Evolutionary conservation across 2,329 filamentous ascomycete species (phyloP).

Genomic region (Apiospora koreana): DNA sequence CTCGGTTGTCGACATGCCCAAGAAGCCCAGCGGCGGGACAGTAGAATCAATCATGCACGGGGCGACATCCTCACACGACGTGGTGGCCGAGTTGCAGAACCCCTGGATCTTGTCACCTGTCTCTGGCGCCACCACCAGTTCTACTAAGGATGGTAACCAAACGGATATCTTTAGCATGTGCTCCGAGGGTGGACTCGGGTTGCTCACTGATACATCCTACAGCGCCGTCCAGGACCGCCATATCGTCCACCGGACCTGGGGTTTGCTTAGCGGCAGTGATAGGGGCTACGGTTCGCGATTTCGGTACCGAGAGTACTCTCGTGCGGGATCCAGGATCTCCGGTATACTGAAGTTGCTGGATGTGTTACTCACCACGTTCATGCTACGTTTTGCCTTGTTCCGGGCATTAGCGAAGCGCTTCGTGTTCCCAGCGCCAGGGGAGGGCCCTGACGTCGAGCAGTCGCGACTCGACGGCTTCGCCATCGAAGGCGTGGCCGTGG

Average conservation of each 20-base stretch:
- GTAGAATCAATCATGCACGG: slow-evolving; percentile 18
- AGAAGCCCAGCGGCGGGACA: slow-evolving; percentile 21
- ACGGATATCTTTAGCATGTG: slow-evolving; percentile 19
- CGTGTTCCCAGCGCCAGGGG: slow-evolving; percentile 19
- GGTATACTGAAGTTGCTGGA: slow-evolving; percentile 16
- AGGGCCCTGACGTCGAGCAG: slow-evolving; percentile 22
- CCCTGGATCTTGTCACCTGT: slow-evolving; percentile 22
- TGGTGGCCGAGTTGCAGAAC: slow-evolving; percentile 11
- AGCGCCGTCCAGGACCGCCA: slow-evolving; percentile 17
- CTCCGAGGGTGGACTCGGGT: slow-evolving; percentile 17
- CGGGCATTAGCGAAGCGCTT: slow-evolving; percentile 9
- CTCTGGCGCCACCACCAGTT: neutral
- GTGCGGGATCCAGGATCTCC: slow-evolving; percentile 15
- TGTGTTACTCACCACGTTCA: neutral
- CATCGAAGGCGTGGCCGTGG: slow-evolving; percentile 22
- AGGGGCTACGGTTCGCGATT: slow-evolving; percentile 21
- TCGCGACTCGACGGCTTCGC: slow-evolving; percentile 12
- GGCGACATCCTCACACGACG: slow-evolving; percentile 9
- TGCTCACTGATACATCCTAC: slow-evolving; percentile 18
- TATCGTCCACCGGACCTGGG: slow-evolving; percentile 25
- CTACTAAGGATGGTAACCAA: slow-evolving; percentile 2
- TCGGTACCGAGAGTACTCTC: slow-evolving; percentile 23
- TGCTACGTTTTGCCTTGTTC: slow-evolving; percentile 12
- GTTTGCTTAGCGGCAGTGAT: slow-evolving; percentile 18
- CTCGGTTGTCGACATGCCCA: slow-evolving; percentile 15